Base-by-base conservation (phyloP, 805 yeast genomes). In the Cephaloascus fragrans region DNA sequence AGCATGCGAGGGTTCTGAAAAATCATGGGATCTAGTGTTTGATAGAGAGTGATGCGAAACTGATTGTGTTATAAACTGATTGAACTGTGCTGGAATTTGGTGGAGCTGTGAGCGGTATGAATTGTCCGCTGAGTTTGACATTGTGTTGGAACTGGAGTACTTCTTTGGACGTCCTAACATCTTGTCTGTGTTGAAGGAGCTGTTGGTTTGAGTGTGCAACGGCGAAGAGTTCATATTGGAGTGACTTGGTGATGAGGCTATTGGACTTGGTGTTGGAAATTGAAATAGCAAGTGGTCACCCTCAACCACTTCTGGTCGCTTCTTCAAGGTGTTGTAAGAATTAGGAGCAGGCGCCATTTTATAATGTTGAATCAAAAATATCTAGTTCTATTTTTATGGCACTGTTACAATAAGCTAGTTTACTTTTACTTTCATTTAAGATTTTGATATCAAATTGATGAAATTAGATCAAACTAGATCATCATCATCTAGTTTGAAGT, bases 221-320 rank as follows among this genome's bases (percentile, higher is more conserved):
- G 28, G 28, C 6, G 28, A 23, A 23, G 6, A 23, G 28, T 12
- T 23, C 6, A 8, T 23, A 23, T 12, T 23, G 28, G 6, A 12
- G 6, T 6, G 6, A 23, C 12, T 23, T 23, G 28, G 12, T 8
- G 6, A 8, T 23, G 28, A 23, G 28, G 57, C 64, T 3, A 44
- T 44, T 4, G n/a, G 15, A 8, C 16, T 31, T 8, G 33, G 33
- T 6, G 57, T 52, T 14, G 71, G 71, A 39, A 64, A 65, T 39
- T 55, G 53, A 46, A 65, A 65, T 14, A 47, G 57, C 57, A 59
- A 53, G 43, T 64, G 70, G 2, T 59, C 48, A 4, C 71, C 71
- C 18, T 53, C 55, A 39, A 61, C 64, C 0, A 69, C 62, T 5
- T 51, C 44, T 1, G 69, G 56, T 45, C 60, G 64, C 20, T 61